phyloP scores from a whole-genome alignment of 2,329 filamentous ascomycete species.

The Penicillium sp. region DNA sequence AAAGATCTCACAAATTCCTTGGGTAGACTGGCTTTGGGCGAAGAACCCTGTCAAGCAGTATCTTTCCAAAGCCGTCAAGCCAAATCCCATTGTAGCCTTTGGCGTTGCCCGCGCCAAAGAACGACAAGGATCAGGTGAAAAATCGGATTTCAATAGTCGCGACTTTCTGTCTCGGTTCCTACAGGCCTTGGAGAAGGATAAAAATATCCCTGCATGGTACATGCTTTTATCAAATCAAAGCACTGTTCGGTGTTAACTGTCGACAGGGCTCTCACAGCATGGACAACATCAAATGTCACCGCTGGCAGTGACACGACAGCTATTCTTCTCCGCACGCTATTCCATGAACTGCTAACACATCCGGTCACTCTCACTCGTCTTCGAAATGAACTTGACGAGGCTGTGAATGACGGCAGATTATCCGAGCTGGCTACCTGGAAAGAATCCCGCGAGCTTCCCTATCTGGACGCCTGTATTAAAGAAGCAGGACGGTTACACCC shows the following conservation, averaged over 20 bases:
- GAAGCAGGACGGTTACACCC: slow-evolving; percentile 15
- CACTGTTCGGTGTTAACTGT: slow-evolving; percentile 6
- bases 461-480: slow-evolving; percentile 13
- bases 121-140: slow-evolving; percentile 14
- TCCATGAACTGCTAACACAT: slow-evolving; percentile 23
- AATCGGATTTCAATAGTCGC: background rate
- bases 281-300: slow-evolving; percentile 13
- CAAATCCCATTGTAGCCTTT: slow-evolving; percentile 21
- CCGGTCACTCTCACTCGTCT: slow-evolving; percentile 8
- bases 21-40: slow-evolving; percentile 32
- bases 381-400: slow-evolving; percentile 17
- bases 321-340: slow-evolving; percentile 21
- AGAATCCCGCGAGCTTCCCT: background rate
- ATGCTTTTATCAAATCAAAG: background rate
- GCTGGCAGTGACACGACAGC: slow-evolving; percentile 29
- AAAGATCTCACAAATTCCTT: slow-evolving; percentile 28
- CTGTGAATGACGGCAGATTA: slow-evolving; percentile 5
- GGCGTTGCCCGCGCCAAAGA: slow-evolving; percentile 20
- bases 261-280: background rate
- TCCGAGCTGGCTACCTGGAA: slow-evolving; percentile 1
- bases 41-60: slow-evolving; percentile 26
- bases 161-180: slow-evolving; percentile 20
- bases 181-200: slow-evolving; percentile 14
- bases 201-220: slow-evolving; percentile 15
- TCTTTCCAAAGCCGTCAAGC: slow-evolving; percentile 19